phyloP scores from a whole-genome alignment of 352 stramenopile genomes.

The Globisporangium alternatum region DNA sequence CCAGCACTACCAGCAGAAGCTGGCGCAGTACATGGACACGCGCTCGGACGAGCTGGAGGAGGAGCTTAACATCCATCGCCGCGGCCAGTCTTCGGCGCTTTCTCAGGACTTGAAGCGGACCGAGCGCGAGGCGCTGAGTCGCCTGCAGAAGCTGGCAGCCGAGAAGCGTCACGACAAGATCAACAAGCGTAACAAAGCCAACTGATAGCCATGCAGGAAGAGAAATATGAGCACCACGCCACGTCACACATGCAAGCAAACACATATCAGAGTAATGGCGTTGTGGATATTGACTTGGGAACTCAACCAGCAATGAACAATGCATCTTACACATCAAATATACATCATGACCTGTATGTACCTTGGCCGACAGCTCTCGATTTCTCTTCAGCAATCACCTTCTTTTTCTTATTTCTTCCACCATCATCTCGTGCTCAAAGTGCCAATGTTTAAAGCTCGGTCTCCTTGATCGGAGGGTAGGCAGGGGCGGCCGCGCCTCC shows the following conservation, averaged over 20 bases:
- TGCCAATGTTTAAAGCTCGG: constrained; percentile 52
- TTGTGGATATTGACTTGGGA: constrained; percentile 9
- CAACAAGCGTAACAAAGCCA: constrained; percentile 61
- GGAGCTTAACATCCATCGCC: constrained; percentile 66
- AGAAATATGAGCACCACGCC: neutral
- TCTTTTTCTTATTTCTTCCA: neutral
- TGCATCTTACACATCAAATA: constrained; percentile 11
- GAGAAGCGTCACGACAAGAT: constrained; percentile 83
- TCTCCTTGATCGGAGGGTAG: constrained; percentile 58
- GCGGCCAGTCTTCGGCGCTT: constrained; percentile 22
- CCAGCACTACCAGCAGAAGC: constrained; percentile 74
- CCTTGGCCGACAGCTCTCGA: constrained; percentile 2
- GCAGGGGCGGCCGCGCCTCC: constrained; percentile 18
- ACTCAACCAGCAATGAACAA: constrained; percentile 4
- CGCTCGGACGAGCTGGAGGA: constrained; percentile 65
- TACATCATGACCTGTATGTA: constrained; percentile 16
- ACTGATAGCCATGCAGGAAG: constrained; percentile 13
- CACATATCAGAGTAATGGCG: neutral
- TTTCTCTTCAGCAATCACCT: constrained; percentile 12
- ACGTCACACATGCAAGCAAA: neutral
- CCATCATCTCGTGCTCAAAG: neutral
- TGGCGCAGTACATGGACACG: constrained; percentile 71
- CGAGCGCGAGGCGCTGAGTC: constrained; percentile 61
- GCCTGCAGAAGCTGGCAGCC: constrained; percentile 58
- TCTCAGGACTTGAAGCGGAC: constrained; percentile 49